These are phyloP conservation scores for Plasmodium coatneyi DNA, from an alignment of 169 alveolate genomes.

Conservation along the genomic window DNA sequence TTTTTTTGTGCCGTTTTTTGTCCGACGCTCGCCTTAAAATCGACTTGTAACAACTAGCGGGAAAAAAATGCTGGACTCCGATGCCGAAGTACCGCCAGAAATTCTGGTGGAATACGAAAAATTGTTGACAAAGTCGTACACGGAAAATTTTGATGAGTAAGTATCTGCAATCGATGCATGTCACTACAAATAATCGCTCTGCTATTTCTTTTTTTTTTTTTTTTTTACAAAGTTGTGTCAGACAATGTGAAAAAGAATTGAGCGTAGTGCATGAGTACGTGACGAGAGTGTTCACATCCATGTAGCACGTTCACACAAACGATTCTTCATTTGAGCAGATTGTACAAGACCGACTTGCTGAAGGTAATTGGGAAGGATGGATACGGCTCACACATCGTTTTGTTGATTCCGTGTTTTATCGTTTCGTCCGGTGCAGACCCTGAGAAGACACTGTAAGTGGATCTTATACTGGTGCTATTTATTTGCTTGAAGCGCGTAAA, in stretches of 20 bases:
- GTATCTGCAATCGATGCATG: not conserved
- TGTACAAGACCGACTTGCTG: conserved; percentile 57
- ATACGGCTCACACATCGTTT: conserved; percentile 58
- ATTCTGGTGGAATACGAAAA: conserved; percentile 61
- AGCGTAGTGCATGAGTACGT: not conserved
- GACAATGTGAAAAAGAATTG: not conserved
- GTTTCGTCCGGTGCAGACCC: conserved; percentile 58
- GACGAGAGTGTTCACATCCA: not conserved
- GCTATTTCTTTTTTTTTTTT: not conserved
- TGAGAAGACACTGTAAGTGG: conserved; percentile 68
- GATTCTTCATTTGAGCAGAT: not conserved
- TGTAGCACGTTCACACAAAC: not conserved
- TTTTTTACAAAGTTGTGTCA: not conserved
- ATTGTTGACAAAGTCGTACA: conserved; percentile 32
- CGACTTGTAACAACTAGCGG: not conserved
- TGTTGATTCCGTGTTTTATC: conserved; percentile 61
- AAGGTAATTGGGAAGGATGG: conserved; percentile 68
- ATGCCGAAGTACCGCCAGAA: conserved; percentile 60
- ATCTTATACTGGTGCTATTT: not conserved
- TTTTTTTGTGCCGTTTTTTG: not conserved
- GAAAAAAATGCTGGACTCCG: conserved; percentile 70
- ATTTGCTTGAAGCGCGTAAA: not conserved
- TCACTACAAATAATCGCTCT: not conserved
- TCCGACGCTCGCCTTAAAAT: not conserved
- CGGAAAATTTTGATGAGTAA: conserved; percentile 74